Evolutionary conservation across 768 basidiomycete species (phyloP).

Genomic region (Russula griseocarnosa): DNA sequence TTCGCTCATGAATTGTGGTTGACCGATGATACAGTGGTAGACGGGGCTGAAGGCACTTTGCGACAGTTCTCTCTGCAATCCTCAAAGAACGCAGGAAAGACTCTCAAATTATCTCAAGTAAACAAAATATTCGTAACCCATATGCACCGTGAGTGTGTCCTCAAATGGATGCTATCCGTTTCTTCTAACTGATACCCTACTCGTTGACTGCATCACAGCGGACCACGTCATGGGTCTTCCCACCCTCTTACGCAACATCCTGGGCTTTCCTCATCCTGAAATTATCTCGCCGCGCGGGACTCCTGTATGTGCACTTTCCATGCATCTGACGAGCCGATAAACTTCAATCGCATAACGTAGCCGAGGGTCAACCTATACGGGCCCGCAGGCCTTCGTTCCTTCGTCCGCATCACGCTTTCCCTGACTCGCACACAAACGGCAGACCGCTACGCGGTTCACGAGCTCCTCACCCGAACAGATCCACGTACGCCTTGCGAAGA

Average conservation of each 20-base stretch:
- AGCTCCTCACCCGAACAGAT: constrained; percentile 61
- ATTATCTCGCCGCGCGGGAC: constrained; percentile 25
- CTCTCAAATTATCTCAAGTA: constrained; percentile 46
- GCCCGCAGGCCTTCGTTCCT: constrained; percentile 69
- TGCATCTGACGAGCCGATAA: not conserved
- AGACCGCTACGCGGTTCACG: constrained; percentile 71
- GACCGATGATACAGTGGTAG: constrained; percentile 54
- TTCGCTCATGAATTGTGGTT: not conserved
- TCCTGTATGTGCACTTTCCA: not conserved
- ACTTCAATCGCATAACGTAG: not conserved
- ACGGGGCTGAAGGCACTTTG: constrained; percentile 78
- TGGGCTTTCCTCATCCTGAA: constrained; percentile 45
- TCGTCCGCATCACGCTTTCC: constrained; percentile 65
- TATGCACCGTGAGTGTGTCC: constrained; percentile 55
- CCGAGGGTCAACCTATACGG: constrained; percentile 71
- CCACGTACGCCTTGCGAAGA: constrained; percentile 47
- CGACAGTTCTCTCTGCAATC: constrained; percentile 63
- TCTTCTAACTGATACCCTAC: not conserved
- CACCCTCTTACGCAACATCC: constrained; percentile 56
- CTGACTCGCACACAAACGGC: constrained; percentile 61
- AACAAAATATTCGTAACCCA: constrained; percentile 79
- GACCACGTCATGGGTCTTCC: constrained; percentile 76
- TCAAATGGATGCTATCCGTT: not conserved
- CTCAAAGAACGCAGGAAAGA: constrained; percentile 29
- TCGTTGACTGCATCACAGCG: constrained; percentile 37